phyloP scores from a whole-genome alignment of 192 early-diverging fungal genomes.

The Allomyces macrogynus region DNA sequence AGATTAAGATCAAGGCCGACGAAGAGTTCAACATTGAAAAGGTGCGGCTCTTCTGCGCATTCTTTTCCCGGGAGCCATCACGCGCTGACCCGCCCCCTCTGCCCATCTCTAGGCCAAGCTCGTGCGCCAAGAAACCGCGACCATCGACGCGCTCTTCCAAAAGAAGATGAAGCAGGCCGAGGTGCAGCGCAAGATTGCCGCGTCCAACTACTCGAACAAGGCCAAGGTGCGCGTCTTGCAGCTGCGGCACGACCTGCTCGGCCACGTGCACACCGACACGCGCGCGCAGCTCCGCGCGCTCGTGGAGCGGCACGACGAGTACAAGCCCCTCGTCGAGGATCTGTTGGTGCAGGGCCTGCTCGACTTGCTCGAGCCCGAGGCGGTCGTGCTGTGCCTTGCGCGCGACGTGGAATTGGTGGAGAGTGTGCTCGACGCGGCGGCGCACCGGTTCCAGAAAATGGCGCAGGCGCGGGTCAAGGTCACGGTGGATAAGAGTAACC shows the following conservation, averaged over 20 bases:
- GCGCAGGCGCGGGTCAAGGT: conserved; percentile 22
- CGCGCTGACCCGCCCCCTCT: neutral
- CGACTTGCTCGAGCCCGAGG: conserved; percentile 63
- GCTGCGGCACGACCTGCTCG: conserved; percentile 67
- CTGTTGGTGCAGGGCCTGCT: conserved; percentile 66
- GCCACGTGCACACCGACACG: conserved; percentile 59
- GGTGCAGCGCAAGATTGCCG: conserved; percentile 44
- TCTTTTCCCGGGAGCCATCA: neutral
- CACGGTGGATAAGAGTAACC: conserved; percentile 31
- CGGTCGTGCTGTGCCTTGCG: conserved; percentile 50
- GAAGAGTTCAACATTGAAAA: conserved; percentile 99
- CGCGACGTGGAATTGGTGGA: conserved; percentile 43
- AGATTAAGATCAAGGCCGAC: conserved; percentile 98
- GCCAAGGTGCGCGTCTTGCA: conserved; percentile 72
- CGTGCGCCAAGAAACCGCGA: conserved; percentile 88
- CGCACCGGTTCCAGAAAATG: conserved; percentile 31
- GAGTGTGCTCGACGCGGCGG: conserved; percentile 25
- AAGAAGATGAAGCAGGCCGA: conserved; percentile 96
- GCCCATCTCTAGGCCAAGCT: conserved; percentile 54
- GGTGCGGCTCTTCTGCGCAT: conserved; percentile 11
- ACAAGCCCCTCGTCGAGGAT: conserved; percentile 42
- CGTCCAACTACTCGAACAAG: conserved; percentile 93
- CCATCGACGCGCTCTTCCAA: conserved; percentile 86
- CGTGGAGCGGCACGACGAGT: conserved; percentile 31
- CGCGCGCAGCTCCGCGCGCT: conserved; percentile 34